Evolutionary conservation across 768 basidiomycete genomes (phyloP), one percentile per base, ranked within the genome.

Genomic region (Rubroboletus satanas): DNA sequence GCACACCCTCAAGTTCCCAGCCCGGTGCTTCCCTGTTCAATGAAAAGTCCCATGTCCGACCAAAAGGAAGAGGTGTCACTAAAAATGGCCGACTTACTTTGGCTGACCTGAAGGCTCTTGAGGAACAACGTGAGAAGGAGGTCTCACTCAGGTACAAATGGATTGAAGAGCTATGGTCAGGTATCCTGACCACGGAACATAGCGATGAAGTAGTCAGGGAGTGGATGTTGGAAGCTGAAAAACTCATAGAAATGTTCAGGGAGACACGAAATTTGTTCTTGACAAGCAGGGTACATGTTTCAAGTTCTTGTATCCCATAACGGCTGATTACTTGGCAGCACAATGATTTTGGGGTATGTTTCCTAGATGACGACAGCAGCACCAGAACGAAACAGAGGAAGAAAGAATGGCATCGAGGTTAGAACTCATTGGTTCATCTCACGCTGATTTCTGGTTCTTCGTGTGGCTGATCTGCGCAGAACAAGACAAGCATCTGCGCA

Each of bases 241-340:
- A 83, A 61, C 75, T 99, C 43, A 80, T 97, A 4, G 94, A 97
- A 56, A 85, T 83, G 68, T 98, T 94, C 73, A 76, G 96, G 49
- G 87, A 93, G 73, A 94, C 94, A 1, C 80, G 86, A 56, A 82
- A 85, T 57, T 67, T 98, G 58, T 99, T 96, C 66, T 77, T 87
- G 62, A 84, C 87, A 3, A 85, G 85, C 29, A 74, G 86, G 62
- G 93, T 93, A 56, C 62, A 83, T 71, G 51, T 41, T 62, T 79
- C 70, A n/a, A 41, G 23, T 37, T 41, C 11, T 31, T 46, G 35
- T 3, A 14, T 52, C 32, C 10, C 44, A 35, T 61, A 49, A 9
- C 31, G 47, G 45, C 48, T 45, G 43, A 59, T 44, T 37, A 35
- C 8, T 45, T 42, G 59, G 52, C n/a, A 59, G 58, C 57, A 59